phyloP scores from a whole-genome alignment of 2,329 filamentous ascomycete species.

The Aspergillus pseudoterreus region DNA sequence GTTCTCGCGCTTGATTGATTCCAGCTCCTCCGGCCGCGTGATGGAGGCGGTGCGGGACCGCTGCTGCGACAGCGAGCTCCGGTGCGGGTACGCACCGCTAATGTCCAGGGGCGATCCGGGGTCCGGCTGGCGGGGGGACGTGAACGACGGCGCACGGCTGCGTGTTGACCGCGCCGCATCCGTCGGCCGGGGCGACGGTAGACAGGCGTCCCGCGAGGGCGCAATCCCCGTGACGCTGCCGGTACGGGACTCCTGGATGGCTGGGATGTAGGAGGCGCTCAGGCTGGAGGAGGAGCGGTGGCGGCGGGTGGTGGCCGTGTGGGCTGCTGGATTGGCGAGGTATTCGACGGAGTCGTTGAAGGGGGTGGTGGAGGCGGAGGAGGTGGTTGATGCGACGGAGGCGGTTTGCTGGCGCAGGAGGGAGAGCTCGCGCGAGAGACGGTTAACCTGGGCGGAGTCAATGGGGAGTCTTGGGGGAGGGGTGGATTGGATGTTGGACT shows the following conservation, averaged over 20 bases:
- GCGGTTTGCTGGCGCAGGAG: conserved; percentile 70
- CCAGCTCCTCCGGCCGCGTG: conserved; percentile 43
- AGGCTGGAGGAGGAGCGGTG: conserved; percentile 56
- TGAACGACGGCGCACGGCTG: conserved; percentile 43
- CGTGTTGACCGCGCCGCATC: conserved; percentile 27
- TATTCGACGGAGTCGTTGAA: conserved; percentile 47
- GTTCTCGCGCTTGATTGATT: conserved; percentile 44
- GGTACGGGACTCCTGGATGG: conserved; percentile 30
- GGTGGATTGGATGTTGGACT: conserved; percentile 31
- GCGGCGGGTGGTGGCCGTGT: conserved; percentile 52
- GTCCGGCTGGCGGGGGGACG: conserved; percentile 35
- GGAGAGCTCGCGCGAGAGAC: conserved; percentile 82
- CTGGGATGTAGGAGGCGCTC: conserved; percentile 43
- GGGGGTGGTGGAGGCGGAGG: conserved; percentile 52
- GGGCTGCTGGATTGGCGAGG: conserved; percentile 41
- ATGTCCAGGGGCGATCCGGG: conserved; percentile 26
- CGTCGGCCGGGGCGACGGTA: conserved; percentile 26
- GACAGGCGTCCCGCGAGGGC: conserved; percentile 37
- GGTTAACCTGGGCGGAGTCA: conserved; percentile 67
- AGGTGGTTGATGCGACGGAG: conserved; percentile 59
- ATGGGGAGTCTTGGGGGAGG: not conserved
- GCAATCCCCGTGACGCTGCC: conserved; percentile 42
- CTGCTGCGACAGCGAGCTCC: conserved; percentile 28
- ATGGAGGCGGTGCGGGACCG: conserved; percentile 25
- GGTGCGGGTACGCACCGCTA: conserved; percentile 24